These are phyloP conservation scores for Pulveroboletus sp. DNA, from an alignment of 768 basidiomycete genomes.

Conservation along the genomic window DNA sequence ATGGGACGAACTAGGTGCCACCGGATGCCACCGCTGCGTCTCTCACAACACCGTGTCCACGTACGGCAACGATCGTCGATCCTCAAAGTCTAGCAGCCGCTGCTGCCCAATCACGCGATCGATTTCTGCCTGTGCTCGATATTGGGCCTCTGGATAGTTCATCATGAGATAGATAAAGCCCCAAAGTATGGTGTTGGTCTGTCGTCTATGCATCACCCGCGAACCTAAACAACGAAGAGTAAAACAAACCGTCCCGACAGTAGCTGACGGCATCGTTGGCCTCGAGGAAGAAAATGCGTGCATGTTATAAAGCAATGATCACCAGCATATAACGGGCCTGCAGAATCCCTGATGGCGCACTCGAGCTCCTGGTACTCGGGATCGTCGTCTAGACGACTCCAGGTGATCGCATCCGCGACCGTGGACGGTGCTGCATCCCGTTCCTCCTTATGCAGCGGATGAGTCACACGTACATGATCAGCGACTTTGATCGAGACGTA, in stretches of 20 bases:
- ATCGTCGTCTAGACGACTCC: slow-evolving; percentile 4
- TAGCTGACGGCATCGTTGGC: slow-evolving; percentile 14
- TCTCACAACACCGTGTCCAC: slow-evolving; percentile 33
- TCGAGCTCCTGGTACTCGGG: slow-evolving; percentile 2
- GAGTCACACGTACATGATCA: not conserved
- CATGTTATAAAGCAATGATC: not conserved
- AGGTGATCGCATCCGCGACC: slow-evolving; percentile 14
- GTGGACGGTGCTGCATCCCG: slow-evolving; percentile 11
- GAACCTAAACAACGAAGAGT: not conserved
- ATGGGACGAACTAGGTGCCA: slow-evolving; percentile 17
- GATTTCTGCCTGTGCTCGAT: slow-evolving; percentile 30
- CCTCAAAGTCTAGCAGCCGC: slow-evolving; percentile 30
- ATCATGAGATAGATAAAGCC: slow-evolving; percentile 30
- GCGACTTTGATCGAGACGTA: not conserved
- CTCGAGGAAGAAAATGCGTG: not conserved
- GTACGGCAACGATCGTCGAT: slow-evolving; percentile 28
- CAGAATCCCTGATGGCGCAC: slow-evolving; percentile 15
- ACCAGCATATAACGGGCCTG: slow-evolving; percentile 19
- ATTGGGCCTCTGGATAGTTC: slow-evolving; percentile 25
- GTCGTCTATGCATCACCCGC: not conserved
- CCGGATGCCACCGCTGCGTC: slow-evolving; percentile 27
- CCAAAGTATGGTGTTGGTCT: slow-evolving; percentile 25
- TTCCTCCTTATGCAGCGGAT: slow-evolving; percentile 1
- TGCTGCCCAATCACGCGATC: slow-evolving; percentile 26
- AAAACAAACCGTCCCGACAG: slow-evolving; percentile 29